Evolutionary conservation across 805 yeast genomes (phyloP), one percentile per base, ranked within the genome.

Genomic region (Blastobotrys chiropterorum): DNA sequence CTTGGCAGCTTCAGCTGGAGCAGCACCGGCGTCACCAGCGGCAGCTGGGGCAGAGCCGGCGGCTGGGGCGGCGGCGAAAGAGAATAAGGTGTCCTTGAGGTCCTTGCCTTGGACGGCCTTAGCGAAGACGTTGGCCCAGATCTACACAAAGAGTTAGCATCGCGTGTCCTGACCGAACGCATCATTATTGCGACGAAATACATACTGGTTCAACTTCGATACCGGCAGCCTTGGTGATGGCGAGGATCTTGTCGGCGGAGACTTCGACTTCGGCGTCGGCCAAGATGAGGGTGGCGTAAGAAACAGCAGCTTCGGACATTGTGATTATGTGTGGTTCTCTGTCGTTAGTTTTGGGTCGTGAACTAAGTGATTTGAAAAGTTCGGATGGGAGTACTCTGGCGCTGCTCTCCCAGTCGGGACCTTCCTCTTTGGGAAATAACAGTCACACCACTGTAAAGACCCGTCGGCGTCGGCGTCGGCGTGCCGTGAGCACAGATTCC

Each of bases 251-350:
- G 75, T 86, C 92, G 65, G 94, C 70, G 55, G 96, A 81, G 82
- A 92, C 81, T 76, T 90, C 97, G 70, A 89, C 78, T 70, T 89
- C 97, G 70, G 97, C 88, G 73, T 92, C 99, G 66, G 97, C 96
- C 75, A 92, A 83, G 79, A 92, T 90, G 76, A 92, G 83, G 70
- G 98, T 96, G 74, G 99, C 99, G 87, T 89, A 90, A 66, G 97
- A 87, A 72, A 89, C 88, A 71, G 92, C 83, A 71, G 95, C 82
- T 81, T 89, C 68, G 53, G 70, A 64, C 66, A 66, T 64, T 60
- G 52, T 64, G 54, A 49, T 56, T 45, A 47, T 49, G 44, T 48
- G 50, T 55, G 50, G 38, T 26, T 26, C 5, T 26, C 34, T 26
- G 34, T 26, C 34, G 34, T 26, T 26, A 26, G 34, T 26, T 26